These are phyloP conservation scores for Hyphopichia burtonii DNA, from an alignment of 1,139 yeast species.

Conservation along the genomic window DNA sequence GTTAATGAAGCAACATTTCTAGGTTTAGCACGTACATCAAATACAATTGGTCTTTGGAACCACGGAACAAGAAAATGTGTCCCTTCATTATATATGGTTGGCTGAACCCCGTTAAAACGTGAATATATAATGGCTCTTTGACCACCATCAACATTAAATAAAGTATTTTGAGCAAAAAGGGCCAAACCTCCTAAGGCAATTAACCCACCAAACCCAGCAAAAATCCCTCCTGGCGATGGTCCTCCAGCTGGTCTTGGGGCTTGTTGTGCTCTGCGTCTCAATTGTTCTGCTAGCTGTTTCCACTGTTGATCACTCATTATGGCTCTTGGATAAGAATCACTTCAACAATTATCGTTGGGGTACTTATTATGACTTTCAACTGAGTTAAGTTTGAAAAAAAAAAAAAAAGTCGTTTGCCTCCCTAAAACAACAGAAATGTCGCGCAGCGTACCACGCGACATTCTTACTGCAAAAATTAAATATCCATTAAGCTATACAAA, in stretches of 20 bases:
- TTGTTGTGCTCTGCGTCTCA: slow-evolving; percentile 62
- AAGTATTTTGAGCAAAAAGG: slow-evolving; percentile 65
- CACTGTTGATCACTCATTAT: slow-evolving; percentile 52
- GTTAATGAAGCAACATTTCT: slow-evolving; percentile 96
- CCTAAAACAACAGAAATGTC: not conserved
- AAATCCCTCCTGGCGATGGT: slow-evolving; percentile 58
- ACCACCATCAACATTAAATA: slow-evolving; percentile 98
- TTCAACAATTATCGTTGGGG: not conserved
- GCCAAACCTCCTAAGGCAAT: slow-evolving; percentile 72
- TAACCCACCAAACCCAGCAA: slow-evolving; percentile 80
- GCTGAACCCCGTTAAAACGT: slow-evolving; percentile 81
- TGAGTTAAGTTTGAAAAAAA: not conserved
- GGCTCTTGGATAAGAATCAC: not conserved
- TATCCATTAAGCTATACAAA: no score
- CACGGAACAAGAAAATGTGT: slow-evolving; percentile 94
- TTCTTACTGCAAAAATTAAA: not conserved
- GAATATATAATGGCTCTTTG: slow-evolving; percentile 95
- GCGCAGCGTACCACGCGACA: not conserved
- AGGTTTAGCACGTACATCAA: slow-evolving; percentile 96
- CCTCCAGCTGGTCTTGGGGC: slow-evolving; percentile 44
- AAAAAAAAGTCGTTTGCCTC: not conserved
- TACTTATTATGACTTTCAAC: no score
- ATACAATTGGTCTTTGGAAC: slow-evolving; percentile 89
- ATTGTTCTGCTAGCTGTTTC: slow-evolving; percentile 64
- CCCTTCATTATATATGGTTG: slow-evolving; percentile 88